phyloP scores from a whole-genome alignment of 441 rosid species.

The Croton setiger region DNA sequence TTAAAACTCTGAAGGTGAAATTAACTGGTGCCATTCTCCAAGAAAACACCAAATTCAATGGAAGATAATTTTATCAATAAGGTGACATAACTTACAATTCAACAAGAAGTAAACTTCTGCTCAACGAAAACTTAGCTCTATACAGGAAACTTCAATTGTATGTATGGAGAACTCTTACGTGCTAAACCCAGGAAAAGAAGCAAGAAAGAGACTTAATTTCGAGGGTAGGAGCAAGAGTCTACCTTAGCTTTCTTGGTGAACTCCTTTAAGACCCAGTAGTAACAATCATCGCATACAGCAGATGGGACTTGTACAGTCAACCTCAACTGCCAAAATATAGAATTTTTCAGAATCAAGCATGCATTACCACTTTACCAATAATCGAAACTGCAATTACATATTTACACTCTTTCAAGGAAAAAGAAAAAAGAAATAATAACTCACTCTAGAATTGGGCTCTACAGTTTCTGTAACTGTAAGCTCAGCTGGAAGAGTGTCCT shows the following conservation, averaged over 20 bases:
- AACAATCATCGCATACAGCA: slow-evolving; percentile 73
- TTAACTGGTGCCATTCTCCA: background rate
- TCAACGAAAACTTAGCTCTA: background rate
- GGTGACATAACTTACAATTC: background rate
- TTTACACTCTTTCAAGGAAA: background rate
- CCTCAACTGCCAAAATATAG: slow-evolving; percentile 43
- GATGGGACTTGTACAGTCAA: slow-evolving; percentile 75
- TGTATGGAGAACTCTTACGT: background rate
- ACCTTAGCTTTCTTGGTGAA: slow-evolving; percentile 78
- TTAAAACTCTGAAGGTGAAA: background rate
- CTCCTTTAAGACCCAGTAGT: slow-evolving; percentile 59
- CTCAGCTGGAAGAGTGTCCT: slow-evolving; percentile 72
- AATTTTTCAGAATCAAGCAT: background rate
- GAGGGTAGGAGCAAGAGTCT: background rate
- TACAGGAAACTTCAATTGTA: no score
- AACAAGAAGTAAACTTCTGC: background rate
- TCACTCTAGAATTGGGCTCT: slow-evolving; percentile 71
- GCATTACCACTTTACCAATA: background rate
- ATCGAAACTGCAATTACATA: background rate
- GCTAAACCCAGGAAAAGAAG: background rate
- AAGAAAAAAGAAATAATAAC: slow-evolving; percentile 9
- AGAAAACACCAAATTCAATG: background rate
- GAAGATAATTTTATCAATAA: background rate
- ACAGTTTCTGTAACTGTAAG: slow-evolving; percentile 51
- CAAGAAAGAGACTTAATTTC: background rate